Conservation (phyloP, 208 protist genomes). For the Leishmania gerbilli region DNA sequence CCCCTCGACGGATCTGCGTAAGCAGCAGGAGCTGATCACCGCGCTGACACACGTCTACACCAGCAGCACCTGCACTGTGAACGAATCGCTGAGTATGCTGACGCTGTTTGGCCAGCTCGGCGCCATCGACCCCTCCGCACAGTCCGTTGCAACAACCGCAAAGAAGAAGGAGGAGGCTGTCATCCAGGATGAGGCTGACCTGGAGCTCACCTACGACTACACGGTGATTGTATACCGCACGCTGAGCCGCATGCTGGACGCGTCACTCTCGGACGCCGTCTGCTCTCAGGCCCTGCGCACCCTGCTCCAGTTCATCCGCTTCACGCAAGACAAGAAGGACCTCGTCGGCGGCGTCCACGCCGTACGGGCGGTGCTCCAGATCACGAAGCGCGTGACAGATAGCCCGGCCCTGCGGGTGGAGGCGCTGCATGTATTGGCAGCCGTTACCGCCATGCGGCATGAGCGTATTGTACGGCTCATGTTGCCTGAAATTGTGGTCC, state of each 20-base stretch:
- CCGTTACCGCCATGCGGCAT: constrained; percentile 80
- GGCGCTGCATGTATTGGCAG: constrained; percentile 82
- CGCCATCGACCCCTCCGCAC: constrained; percentile 77
- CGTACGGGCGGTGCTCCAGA: constrained; percentile 78
- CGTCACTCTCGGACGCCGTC: constrained; percentile 81
- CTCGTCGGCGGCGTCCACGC: constrained; percentile 83
- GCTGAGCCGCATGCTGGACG: constrained; percentile 86
- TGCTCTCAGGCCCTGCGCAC: constrained; percentile 83
- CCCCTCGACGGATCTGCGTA: constrained; percentile 36
- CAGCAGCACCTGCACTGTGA: constrained; percentile 54
- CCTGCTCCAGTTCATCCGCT: constrained; percentile 84
- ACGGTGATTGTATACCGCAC: constrained; percentile 91
- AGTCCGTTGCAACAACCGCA: constrained; percentile 39
- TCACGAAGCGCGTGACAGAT: constrained; percentile 75
- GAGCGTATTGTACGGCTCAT: constrained; percentile 84
- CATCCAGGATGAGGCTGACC: constrained; percentile 81
- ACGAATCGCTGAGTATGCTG: constrained; percentile 73
- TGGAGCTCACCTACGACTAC: constrained; percentile 92
- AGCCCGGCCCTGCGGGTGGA: constrained; percentile 82
- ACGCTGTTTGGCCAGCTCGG: constrained; percentile 90
- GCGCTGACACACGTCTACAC: constrained; percentile 80
- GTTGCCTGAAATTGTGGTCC: constrained; percentile 88
- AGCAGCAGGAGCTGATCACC: constrained; percentile 74
- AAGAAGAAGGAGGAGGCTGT: constrained; percentile 75
- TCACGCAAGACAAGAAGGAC: constrained; percentile 82